phyloP scores from a whole-genome alignment of 768 basidiomycete species.

The Terana coerulea region DNA sequence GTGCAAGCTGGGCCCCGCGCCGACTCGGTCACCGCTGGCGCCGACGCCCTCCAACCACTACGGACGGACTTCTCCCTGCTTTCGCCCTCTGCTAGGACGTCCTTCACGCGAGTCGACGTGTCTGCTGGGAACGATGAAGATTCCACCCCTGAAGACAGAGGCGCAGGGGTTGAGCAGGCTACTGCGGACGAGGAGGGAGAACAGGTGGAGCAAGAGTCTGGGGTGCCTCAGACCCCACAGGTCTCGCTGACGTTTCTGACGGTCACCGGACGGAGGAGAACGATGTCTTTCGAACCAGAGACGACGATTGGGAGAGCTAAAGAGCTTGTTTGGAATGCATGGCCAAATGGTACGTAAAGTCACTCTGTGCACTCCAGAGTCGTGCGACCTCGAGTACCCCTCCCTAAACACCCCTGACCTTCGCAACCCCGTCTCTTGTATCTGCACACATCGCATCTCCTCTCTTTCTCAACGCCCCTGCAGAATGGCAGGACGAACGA shows the following conservation, averaged over 20 bases:
- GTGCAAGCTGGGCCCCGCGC: neutral
- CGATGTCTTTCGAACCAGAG: constrained; percentile 73
- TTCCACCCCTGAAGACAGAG: neutral
- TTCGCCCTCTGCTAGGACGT: constrained; percentile 48
- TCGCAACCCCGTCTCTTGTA: neutral
- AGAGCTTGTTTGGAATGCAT: constrained; percentile 80
- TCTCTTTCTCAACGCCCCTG: constrained; percentile 1
- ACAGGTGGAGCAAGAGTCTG: constrained; percentile 7
- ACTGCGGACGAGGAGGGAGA: neutral
- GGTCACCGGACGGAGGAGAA: constrained; percentile 61
- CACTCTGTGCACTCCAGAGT: constrained; percentile 63
- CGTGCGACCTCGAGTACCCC: constrained; percentile 74
- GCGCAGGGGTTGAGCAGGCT: constrained; percentile 9
- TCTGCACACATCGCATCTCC: neutral
- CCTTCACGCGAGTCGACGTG: constrained; percentile 47
- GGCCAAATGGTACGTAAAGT: constrained; percentile 59
- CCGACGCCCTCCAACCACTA: constrained; percentile 5
- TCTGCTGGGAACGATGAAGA: constrained; percentile 20
- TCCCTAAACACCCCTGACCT: no score
- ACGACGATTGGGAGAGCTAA: constrained; percentile 75
- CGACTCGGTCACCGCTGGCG: neutral
- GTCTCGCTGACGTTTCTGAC: constrained; percentile 68
- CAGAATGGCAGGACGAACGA: constrained; percentile 77
- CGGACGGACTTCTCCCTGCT: constrained; percentile 12
- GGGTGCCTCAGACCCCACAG: constrained; percentile 58